phyloP scores from a whole-genome alignment of 352 stramenopile genomes.

The Pythium scleroteichum region DNA sequence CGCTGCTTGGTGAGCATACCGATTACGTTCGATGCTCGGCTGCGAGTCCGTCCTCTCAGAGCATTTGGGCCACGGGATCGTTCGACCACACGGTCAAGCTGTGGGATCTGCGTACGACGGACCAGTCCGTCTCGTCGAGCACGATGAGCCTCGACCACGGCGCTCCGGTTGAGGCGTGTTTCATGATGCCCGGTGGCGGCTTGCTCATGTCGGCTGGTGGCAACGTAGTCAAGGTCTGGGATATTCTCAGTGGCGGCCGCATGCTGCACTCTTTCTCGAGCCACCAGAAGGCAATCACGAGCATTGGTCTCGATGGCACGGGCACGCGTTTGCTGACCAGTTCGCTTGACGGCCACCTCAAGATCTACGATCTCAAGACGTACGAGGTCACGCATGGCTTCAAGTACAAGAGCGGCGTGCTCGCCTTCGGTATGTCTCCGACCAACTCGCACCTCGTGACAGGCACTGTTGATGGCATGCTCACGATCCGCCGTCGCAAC shows the following conservation, averaged over 20 bases:
- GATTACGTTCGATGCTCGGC: conserved; percentile 88
- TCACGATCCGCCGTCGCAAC: conserved; percentile 82
- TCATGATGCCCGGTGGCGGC: conserved; percentile 85
- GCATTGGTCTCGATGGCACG: conserved; percentile 84
- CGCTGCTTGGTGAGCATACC: conserved; percentile 77
- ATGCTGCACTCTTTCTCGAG: conserved; percentile 89
- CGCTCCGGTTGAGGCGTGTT: conserved; percentile 85
- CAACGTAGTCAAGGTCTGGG: conserved; percentile 93
- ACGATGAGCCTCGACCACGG: conserved; percentile 81
- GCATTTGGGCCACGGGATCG: conserved; percentile 86
- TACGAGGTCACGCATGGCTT: conserved; percentile 90
- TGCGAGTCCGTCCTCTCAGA: conserved; percentile 68
- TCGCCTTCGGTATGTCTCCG: conserved; percentile 82
- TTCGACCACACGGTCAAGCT: conserved; percentile 94
- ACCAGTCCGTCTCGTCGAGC: conserved; percentile 50
- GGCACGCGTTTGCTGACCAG: conserved; percentile 87
- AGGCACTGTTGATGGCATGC: conserved; percentile 70
- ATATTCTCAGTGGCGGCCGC: conserved; percentile 85
- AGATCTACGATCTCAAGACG: conserved; percentile 93
- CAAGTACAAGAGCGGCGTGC: conserved; percentile 83
- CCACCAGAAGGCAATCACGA: conserved; percentile 95
- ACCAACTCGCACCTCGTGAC: conserved; percentile 85
- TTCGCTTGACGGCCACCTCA: conserved; percentile 91
- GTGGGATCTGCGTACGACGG: conserved; percentile 89
- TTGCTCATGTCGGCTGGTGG: conserved; percentile 83